A percentile compares a stretch with the other conserved stretches of the same genome.
These are phyloP conservation scores for Telfairia occidentalis DNA, from an alignment of 331 rosid genomes.

Conservation along the genomic window DNA sequence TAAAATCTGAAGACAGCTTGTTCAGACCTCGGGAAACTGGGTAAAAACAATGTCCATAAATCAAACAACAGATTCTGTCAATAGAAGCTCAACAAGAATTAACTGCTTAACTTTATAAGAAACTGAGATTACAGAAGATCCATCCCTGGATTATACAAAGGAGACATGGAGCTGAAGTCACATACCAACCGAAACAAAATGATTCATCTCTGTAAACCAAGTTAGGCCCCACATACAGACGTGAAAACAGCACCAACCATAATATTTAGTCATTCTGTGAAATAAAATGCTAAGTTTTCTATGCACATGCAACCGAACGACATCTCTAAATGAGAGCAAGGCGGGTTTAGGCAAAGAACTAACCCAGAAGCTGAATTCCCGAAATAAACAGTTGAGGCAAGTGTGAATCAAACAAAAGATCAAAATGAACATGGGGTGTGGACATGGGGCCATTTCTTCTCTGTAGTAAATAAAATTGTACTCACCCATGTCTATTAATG, in stretches of 20 bases:
- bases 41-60: neutral
- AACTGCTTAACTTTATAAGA: neutral
- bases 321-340: neutral
- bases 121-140: neutral
- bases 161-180: neutral
- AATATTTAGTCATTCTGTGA: neutral
- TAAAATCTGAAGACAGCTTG: neutral
- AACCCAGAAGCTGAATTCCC: neutral
- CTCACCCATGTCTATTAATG: neutral
- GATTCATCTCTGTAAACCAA: neutral
- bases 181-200: neutral
- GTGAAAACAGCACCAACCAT: neutral
- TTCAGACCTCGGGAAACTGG: neutral
- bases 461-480: neutral
- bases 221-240: neutral
- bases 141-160: neutral
- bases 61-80: neutral
- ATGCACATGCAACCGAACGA: neutral
- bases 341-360: slow-evolving; percentile 2
- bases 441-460: neutral
- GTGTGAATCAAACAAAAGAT: neutral
- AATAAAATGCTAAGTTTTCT: neutral
- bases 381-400: neutral
- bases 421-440: neutral
- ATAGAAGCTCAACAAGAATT: neutral